Base-by-base conservation (phyloP, 2,329 filamentous ascomycete species). In the Ilyonectria sp. region DNA sequence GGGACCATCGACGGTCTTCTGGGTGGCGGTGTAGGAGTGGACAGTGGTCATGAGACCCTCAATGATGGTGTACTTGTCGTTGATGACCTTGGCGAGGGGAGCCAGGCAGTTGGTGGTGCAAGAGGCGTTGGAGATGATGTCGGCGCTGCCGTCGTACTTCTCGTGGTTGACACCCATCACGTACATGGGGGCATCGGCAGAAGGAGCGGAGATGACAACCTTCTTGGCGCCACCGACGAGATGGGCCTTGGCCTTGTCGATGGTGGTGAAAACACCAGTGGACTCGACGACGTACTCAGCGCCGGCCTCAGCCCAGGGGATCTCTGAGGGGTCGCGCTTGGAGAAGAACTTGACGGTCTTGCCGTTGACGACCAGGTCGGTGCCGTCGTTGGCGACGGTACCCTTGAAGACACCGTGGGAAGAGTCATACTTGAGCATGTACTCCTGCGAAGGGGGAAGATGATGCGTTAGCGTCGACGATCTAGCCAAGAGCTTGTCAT, bases 101-200 rank as follows among this genome's bases (percentile, higher is more conserved):
- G 96, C 96, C 86, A 99, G 88, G 92, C 96, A 98, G 94, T 99
- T 99, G 90, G 96, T 98, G 85, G 96, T 99, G 94, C 96, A 98
- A 78, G 96, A 98, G 79, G 96, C 96, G 89, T 99, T 99, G 87
- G 96, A 98, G 88, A 98, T 94, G 84, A 99, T 92, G 79, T 94
- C 87, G 84, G 96, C 90, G 83, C 93, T 93, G 83, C 92, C 91
- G 85, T 93, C 95, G 92, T 98, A 98, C 79, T 86, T 89, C 84
- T 95, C 90, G 87, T 98, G 89, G 91, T 98, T 99, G 88, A 99
- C 96, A 83, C 96, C 96, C 92, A 98, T 97, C 83, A 99, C 96
- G 91, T 97, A 99, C 96, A 99, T 99, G 83, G 95, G 95, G 81
- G 96, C 96, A 88, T 99, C 96, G 76, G 93, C 92, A 71, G 94